Conservation (phyloP, 2,329 filamentous ascomycete genomes). For the Neonectria punicea region DNA sequence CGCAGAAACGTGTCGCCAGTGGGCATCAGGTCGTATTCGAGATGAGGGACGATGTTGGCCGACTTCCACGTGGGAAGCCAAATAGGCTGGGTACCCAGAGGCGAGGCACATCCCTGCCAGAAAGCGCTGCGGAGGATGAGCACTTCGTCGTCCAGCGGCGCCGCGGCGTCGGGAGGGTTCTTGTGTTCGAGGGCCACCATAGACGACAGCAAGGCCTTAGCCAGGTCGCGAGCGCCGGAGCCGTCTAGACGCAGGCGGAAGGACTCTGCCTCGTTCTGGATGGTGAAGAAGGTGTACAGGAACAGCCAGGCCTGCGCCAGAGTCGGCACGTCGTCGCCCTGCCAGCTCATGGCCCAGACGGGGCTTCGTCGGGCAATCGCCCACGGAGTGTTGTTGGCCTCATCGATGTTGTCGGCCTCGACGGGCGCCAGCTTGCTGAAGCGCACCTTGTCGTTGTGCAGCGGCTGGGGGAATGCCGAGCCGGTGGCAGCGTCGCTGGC, state of each 20-base stretch:
- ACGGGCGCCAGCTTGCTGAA: slow-evolving; percentile 32
- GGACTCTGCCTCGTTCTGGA: slow-evolving; percentile 36
- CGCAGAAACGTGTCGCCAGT: slow-evolving; percentile 53
- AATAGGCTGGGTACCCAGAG: slow-evolving; percentile 68
- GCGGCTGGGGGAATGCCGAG: slow-evolving; percentile 32
- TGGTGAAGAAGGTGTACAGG: slow-evolving; percentile 58
- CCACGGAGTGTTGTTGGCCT: slow-evolving; percentile 56
- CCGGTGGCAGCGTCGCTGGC: slow-evolving; percentile 31
- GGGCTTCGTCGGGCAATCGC: slow-evolving; percentile 60
- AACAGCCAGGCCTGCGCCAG: slow-evolving; percentile 61
- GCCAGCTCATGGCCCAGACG: slow-evolving; percentile 55
- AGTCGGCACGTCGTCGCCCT: slow-evolving; percentile 49
- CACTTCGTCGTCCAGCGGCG: slow-evolving; percentile 44
- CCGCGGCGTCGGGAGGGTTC: slow-evolving; percentile 46
- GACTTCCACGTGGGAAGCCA: slow-evolving; percentile 62
- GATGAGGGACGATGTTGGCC: slow-evolving; percentile 49
- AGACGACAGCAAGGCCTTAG: slow-evolving; percentile 50
- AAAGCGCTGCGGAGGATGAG: slow-evolving; percentile 64
- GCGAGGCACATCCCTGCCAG: slow-evolving; percentile 74
- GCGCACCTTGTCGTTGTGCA: slow-evolving; percentile 35
- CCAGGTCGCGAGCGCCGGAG: slow-evolving; percentile 26
- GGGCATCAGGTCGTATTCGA: slow-evolving; percentile 46
- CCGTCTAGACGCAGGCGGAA: slow-evolving; percentile 39
- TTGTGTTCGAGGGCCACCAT: slow-evolving; percentile 56
- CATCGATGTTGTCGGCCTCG: slow-evolving; percentile 38